These are phyloP conservation scores for Lipomyces chichibuensis DNA, from an alignment of 805 yeast species.

Conservation along the genomic window DNA sequence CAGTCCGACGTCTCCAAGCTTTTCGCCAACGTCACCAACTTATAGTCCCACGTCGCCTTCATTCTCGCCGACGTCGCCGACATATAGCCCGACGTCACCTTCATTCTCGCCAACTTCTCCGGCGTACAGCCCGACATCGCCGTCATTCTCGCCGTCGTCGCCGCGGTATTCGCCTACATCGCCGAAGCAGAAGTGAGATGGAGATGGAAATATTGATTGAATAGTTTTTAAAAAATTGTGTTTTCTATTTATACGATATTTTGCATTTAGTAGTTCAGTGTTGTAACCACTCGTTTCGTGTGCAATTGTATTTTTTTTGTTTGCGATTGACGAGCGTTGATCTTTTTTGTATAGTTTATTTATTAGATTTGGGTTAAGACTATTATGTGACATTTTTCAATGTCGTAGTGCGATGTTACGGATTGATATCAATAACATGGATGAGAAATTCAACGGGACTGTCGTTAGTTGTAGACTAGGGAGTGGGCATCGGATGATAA, in stretches of 20 bases:
- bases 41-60: slow-evolving; percentile 69
- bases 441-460: no score
- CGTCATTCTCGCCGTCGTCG: slow-evolving; percentile 71
- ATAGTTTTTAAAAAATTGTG: background rate
- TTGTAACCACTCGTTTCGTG: background rate
- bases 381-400: no score
- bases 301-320: no score
- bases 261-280: background rate
- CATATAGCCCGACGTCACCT: slow-evolving; percentile 79
- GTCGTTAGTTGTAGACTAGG: no score
- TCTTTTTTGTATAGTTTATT: no score
- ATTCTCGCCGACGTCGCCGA: slow-evolving; percentile 84
- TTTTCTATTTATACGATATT: background rate
- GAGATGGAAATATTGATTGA: background rate
- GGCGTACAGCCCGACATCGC: slow-evolving; percentile 69
- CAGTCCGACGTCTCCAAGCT: slow-evolving; percentile 65
- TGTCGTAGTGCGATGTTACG: no score
- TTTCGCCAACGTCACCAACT: slow-evolving; percentile 77
- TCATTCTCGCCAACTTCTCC: slow-evolving; percentile 66
- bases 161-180: slow-evolving; percentile 67
- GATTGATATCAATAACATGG: no score
- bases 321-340: no score
- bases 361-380: no score
- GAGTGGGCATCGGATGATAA: no score
- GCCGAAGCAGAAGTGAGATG: slow-evolving; percentile 47